Conservation (phyloP, 768 basidiomycete species). For the Termitomyces sp. region DNA sequence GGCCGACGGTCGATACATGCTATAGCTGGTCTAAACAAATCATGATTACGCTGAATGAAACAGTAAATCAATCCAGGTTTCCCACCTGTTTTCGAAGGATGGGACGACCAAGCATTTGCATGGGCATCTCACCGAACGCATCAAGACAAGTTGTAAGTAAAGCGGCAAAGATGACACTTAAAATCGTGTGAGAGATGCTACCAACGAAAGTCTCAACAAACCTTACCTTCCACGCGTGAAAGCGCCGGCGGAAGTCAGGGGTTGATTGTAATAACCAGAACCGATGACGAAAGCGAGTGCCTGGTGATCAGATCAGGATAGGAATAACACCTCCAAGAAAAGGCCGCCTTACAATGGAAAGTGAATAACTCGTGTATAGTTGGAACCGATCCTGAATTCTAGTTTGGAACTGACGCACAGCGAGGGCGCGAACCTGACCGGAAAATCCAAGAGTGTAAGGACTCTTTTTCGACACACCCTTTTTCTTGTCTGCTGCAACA, state of each 20-base stretch:
- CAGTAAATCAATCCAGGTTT: background rate
- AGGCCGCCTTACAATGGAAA: constrained; percentile 47
- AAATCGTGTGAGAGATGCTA: background rate
- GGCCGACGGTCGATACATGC: constrained; percentile 63
- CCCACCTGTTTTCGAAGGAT: constrained; percentile 60
- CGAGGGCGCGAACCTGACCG: constrained; percentile 67
- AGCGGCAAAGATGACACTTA: constrained; percentile 63
- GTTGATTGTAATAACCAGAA: constrained; percentile 67
- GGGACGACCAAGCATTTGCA: constrained; percentile 76
- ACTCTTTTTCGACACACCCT: constrained; percentile 68
- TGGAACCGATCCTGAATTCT: constrained; percentile 75
- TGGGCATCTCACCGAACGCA: constrained; percentile 71
- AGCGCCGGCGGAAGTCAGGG: constrained; percentile 67
- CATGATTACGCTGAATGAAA: background rate
- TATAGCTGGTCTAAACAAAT: constrained; percentile 40
- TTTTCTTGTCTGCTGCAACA: constrained; percentile 71
- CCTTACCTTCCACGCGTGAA: constrained; percentile 75
- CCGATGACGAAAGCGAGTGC: constrained; percentile 63
- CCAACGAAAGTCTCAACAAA: background rate
- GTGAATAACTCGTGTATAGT: constrained; percentile 60
- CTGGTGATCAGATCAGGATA: constrained; percentile 20
- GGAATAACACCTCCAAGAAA: background rate
- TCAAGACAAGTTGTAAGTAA: constrained; percentile 64
- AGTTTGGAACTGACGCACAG: constrained; percentile 68
- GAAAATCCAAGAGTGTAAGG: constrained; percentile 79